These are phyloP conservation scores for Cyclotella distinguenda DNA, from an alignment of 108 stramenopile species.

Conservation along the genomic window DNA sequence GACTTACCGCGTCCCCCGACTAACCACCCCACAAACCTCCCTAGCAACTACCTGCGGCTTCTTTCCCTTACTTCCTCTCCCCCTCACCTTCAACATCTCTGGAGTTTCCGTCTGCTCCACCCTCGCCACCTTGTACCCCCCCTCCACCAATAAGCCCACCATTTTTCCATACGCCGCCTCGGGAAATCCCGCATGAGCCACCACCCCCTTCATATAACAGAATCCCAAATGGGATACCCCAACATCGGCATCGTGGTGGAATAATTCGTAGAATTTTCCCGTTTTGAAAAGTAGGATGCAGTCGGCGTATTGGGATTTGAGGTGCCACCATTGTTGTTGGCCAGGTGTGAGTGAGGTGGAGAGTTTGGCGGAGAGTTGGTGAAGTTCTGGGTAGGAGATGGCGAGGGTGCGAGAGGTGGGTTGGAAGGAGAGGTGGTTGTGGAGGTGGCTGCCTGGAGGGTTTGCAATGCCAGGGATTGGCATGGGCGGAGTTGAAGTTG, in stretches of 20 bases:
- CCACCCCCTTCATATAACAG: conserved; percentile 95
- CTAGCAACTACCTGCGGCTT: conserved; percentile 90
- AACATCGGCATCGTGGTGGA: conserved; percentile 95
- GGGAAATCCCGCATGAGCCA: conserved; percentile 97
- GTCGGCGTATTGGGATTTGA: conserved; percentile 96
- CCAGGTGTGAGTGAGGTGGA: conserved; percentile 79
- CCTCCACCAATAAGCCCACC: conserved; percentile 82
- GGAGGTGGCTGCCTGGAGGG: conserved; percentile 56
- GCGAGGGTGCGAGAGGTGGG: conserved; percentile 86
- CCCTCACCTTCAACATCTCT: conserved; percentile 84
- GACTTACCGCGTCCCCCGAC: conserved; percentile 72
- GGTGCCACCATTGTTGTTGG: conserved; percentile 96
- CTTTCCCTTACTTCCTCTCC: conserved; percentile 55
- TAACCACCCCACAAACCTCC: conserved; percentile 91
- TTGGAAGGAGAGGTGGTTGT: conserved; percentile 80
- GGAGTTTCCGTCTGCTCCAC: conserved; percentile 99
- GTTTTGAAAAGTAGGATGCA: conserved; percentile 98
- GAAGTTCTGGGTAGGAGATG: conserved; percentile 58
- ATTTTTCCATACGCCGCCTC: conserved; percentile 91
- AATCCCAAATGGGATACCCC: conserved; percentile 86
- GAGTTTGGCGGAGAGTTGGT: conserved; percentile 18
- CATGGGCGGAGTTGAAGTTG: not conserved
- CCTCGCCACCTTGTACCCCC: conserved; percentile 96
- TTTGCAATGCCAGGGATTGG: conserved; percentile 23
- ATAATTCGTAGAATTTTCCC: conserved; percentile 96